A percentile compares a stretch with the other conserved stretches of the same genome.
Evolutionary conservation across 257 asterid genomes (phyloP).

Genomic region (Leptodermis oblonga): DNA sequence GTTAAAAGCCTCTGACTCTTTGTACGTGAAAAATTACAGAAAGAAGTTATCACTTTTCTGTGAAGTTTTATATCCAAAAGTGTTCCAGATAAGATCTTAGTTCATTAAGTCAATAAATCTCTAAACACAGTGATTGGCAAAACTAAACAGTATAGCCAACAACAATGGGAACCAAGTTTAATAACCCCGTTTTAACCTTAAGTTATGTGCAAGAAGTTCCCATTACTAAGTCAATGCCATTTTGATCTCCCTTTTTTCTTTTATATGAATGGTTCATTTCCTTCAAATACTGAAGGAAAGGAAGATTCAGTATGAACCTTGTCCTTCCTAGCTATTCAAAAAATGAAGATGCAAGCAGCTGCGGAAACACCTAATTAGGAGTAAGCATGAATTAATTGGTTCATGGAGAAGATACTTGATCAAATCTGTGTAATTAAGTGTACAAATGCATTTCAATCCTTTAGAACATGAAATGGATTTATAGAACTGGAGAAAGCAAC

Average conservation of each 20-base stretch:
- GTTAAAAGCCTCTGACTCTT: background rate
- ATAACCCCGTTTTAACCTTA: background rate
- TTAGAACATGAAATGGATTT: background rate
- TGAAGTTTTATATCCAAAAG: background rate
- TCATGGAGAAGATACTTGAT: background rate
- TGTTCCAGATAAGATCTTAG: background rate
- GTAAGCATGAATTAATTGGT: background rate
- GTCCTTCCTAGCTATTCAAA: background rate
- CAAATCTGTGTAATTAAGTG: background rate
- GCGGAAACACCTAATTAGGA: background rate
- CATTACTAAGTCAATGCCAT: background rate
- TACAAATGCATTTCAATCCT: background rate
- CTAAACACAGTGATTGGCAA: background rate
- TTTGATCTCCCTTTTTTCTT: background rate
- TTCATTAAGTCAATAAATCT: background rate
- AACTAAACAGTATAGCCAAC: background rate
- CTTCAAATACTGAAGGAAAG: background rate
- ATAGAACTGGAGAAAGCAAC: background rate
- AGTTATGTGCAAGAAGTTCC: background rate
- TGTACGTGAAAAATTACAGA: background rate
- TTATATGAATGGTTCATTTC: background rate
- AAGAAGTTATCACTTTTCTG: background rate
- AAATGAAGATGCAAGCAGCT: background rate
- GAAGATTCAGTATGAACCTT: background rate
- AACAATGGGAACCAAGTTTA: background rate